phyloP scores from a whole-genome alignment of 78 protist genomes.

The Dictyostelium purpureum region DNA sequence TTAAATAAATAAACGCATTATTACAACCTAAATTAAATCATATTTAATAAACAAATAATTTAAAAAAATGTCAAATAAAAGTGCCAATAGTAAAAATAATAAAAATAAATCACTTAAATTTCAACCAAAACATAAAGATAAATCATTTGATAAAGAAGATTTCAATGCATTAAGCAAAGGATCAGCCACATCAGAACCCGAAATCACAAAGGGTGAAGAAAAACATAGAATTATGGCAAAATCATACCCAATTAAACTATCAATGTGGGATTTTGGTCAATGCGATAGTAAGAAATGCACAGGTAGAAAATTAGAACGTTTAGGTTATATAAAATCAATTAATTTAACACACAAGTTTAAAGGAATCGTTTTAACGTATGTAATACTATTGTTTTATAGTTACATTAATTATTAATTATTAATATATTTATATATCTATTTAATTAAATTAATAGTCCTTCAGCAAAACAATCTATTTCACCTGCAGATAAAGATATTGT shows the following conservation, averaged over 20 bases:
- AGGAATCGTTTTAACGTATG: conserved; percentile 92
- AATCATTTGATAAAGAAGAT: conserved; percentile 22
- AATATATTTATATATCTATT: background rate
- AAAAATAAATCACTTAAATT: conserved; percentile 3
- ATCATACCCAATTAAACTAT: conserved; percentile 43
- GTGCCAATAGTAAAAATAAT: background rate
- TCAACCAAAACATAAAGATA: conserved; percentile 54
- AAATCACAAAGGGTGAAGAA: conserved; percentile 55
- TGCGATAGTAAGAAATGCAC: conserved; percentile 94
- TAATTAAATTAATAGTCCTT: conserved; percentile 81
- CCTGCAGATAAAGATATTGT: conserved; percentile 89
- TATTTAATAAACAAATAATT: background rate
- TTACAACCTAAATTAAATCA: too few species aligned
- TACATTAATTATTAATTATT: background rate
- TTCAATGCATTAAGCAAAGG: background rate
- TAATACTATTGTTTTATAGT: background rate
- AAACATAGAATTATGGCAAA: conserved; percentile 44
- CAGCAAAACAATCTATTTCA: conserved; percentile 83
- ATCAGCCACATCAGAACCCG: background rate
- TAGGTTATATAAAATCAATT: conserved; percentile 79
- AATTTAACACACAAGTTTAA: conserved; percentile 46
- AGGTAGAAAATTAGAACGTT: conserved; percentile 89
- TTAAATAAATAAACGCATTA: too few species aligned
- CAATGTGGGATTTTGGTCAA: conserved; percentile 90
- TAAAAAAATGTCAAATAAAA: conserved; percentile 7